A percentile compares a stretch with the other conserved stretches of the same genome.
These are phyloP conservation scores for Angomonas ambiguus DNA, from an alignment of 208 protist species.

Conservation along the genomic window DNA sequence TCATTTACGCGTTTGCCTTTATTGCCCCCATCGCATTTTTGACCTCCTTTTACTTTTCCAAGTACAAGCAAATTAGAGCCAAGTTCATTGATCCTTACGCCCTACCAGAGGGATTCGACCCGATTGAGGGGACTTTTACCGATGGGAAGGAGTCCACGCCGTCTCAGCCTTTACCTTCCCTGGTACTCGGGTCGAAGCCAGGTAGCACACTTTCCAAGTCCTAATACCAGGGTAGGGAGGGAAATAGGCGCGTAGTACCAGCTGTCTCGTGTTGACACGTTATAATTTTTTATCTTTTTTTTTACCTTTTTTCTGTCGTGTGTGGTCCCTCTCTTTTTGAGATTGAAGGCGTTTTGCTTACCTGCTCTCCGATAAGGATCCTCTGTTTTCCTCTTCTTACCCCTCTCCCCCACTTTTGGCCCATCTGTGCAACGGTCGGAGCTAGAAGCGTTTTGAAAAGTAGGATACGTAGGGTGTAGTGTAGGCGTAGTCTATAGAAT, in stretches of 20 bases:
- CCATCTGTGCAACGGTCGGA: neutral
- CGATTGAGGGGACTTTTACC: slow-evolving; percentile 22
- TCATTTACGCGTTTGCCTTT: slow-evolving; percentile 43
- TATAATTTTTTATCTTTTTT: neutral
- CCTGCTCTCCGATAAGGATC: too few species aligned
- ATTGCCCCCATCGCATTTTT: slow-evolving; percentile 44
- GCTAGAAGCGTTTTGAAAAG: neutral
- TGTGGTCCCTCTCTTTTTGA: neutral
- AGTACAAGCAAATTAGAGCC: slow-evolving; percentile 44
- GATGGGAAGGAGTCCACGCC: slow-evolving; percentile 9
- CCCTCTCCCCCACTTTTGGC: neutral
- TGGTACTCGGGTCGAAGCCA: slow-evolving; percentile 46
- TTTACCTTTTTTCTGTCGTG: neutral
- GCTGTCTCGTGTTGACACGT: too few species aligned
- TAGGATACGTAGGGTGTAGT: neutral
- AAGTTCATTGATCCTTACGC: slow-evolving; percentile 72
- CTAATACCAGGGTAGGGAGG: neutral
- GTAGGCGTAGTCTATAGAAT: slow-evolving; percentile 18
- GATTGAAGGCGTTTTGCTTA: neutral
- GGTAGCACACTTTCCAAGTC: slow-evolving; percentile 28
- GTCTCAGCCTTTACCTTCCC: slow-evolving; percentile 19
- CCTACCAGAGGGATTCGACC: slow-evolving; percentile 67
- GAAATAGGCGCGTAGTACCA: too few species aligned
- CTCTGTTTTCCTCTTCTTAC: neutral
- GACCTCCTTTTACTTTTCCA: slow-evolving; percentile 63